These are phyloP conservation scores for Cutaneotrichosporon cutaneum DNA, from an alignment of 1,284 basidiomycete species.

Conservation along the genomic window DNA sequence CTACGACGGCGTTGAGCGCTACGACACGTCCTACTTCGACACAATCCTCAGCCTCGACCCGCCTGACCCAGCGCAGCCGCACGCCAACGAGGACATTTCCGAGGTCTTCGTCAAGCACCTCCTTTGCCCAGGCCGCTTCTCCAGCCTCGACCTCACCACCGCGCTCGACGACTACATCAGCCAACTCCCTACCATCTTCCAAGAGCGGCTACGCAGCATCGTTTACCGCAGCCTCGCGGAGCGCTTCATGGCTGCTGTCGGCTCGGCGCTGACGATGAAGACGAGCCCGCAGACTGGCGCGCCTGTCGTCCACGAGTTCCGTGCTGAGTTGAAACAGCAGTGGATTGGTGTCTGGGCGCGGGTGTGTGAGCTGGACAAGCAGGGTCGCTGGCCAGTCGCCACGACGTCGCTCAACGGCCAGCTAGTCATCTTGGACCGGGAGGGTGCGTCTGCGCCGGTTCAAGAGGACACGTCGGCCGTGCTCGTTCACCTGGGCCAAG, in stretches of 20 bases:
- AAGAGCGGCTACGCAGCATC: constrained; percentile 25
- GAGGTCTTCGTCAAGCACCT: constrained; percentile 77
- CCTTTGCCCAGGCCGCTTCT: constrained; percentile 83
- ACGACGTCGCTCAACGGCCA: constrained; percentile 29
- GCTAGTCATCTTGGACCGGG: constrained; percentile 69
- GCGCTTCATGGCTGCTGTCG: constrained; percentile 79
- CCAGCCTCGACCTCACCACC: constrained; percentile 70
- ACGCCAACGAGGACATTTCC: constrained; percentile 52
- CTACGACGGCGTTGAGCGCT: constrained; percentile 59
- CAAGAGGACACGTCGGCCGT: constrained; percentile 65
- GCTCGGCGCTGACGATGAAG: constrained; percentile 72
- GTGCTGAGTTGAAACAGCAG: constrained; percentile 78
- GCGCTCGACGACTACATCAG: constrained; percentile 79
- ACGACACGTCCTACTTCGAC: constrained; percentile 82
- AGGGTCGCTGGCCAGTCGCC: constrained; percentile 73
- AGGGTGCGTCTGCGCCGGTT: constrained; percentile 67
- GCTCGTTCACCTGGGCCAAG: constrained; percentile 49
- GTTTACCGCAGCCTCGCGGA: constrained; percentile 67
- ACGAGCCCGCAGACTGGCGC: constrained; percentile 75
- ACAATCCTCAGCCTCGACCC: constrained; percentile 65
- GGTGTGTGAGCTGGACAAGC: constrained; percentile 79
- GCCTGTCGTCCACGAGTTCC: constrained; percentile 71
- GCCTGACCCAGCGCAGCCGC: constrained; percentile 57
- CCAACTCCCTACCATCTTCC: constrained; percentile 53
- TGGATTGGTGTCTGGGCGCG: constrained; percentile 91